These are phyloP conservation scores for Niebla homalea DNA, from an alignment of 495 filamentous ascomycete species.

Conservation along the genomic window DNA sequence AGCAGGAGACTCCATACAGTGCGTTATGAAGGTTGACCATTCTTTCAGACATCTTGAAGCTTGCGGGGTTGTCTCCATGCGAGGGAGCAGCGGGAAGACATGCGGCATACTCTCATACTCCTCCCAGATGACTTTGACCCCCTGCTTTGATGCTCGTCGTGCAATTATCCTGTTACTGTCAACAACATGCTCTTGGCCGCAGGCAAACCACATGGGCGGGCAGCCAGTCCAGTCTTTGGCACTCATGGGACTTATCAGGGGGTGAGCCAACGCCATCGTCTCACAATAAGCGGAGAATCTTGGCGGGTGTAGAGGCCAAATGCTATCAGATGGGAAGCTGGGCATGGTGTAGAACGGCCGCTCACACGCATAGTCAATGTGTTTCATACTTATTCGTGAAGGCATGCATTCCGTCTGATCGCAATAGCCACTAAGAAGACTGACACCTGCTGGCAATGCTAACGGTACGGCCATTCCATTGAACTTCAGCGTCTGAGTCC, in stretches of 20 bases:
- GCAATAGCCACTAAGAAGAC: not conserved
- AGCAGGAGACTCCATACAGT: not conserved
- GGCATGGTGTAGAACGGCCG: not conserved
- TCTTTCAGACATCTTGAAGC: not conserved
- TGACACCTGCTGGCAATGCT: conserved; percentile 10
- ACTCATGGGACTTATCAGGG: conserved; percentile 9
- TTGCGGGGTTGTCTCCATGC: not conserved
- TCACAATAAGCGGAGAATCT: conserved; percentile 10
- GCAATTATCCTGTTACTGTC: conserved; percentile 7
- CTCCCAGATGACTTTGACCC: conserved; percentile 8
- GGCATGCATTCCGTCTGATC: conserved; percentile 5
- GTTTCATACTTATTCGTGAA: conserved; percentile 3
- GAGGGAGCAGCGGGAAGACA: conserved; percentile 5
- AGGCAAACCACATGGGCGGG: conserved; percentile 13
- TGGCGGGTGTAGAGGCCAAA: conserved; percentile 13
- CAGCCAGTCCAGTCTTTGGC: conserved; percentile 9
- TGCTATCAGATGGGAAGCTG: conserved; percentile 1
- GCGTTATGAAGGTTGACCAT: not conserved
- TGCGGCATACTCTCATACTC: conserved; percentile 17
- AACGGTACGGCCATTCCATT: conserved; percentile 2
- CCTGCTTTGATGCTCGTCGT: conserved; percentile 1
- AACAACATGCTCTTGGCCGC: conserved; percentile 10
- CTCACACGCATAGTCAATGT: conserved; percentile 1
- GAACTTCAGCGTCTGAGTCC: conserved; percentile 1
- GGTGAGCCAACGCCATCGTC: conserved; percentile 8